Base-by-base conservation (phyloP, 108 stramenopile species). In the Nitzschia sp. region DNA sequence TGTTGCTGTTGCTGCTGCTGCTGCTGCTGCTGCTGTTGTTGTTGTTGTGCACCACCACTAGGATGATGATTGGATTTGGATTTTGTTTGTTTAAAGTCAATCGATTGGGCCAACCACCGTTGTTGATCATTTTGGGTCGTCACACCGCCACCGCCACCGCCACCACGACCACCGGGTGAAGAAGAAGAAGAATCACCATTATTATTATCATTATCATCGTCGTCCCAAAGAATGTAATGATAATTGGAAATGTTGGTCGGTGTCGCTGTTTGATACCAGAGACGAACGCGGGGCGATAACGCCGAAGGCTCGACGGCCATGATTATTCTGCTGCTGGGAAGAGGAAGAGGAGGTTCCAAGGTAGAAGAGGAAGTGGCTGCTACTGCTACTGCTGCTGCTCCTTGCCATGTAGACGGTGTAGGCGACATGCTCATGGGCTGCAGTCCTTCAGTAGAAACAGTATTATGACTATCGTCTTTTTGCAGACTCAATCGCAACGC, bases 81-180 rank as follows among this genome's bases (percentile, higher is more conserved):
- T 11, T 53, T 25, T 15, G 66, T 25, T 16, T 50, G 28, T 31
- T 38, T 72, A 41, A 72, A 67, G 22, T 58, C 15, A 30, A 88
- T 85, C 6, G 71, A 75, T 58, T 87, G 86, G 46, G 64, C 66
- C 15, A 87, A 54, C 89, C 89, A 91, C 33, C 89, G 80, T 34
- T 74, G 53, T 69, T 86, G 85, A 66, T 91, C 89, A 45, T 83
- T 69, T 26, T 58, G 64, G 0, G 85, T 84, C 9, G 86, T 86
- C 9, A 84, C 61, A 13, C 38, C 13, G 38, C 9, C 38, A n/a
- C n/a, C n/a, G n/a, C n/a, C n/a, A n/a, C n/a, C n/a, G n/a, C n/a
- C n/a, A n/a, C n/a, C n/a, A n/a, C n/a, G n/a, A n/a, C n/a, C n/a
- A n/a, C n/a, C n/a, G n/a, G n/a, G n/a, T n/a, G n/a, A n/a, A n/a